Evolutionary conservation across 306 rosid species (phyloP).

Genomic region (Pyrus bretschneideri): DNA sequence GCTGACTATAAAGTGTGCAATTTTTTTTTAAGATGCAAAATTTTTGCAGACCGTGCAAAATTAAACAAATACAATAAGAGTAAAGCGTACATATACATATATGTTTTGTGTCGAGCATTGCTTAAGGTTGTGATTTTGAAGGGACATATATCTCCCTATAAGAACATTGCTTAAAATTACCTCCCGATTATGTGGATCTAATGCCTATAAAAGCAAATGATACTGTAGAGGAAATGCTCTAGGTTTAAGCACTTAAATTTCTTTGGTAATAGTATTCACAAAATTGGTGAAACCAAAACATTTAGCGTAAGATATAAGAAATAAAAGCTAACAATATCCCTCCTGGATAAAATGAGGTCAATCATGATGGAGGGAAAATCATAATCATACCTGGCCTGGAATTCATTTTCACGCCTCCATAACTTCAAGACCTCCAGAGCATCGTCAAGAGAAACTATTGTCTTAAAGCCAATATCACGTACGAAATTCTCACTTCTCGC

Average conservation of each 20-base stretch:
- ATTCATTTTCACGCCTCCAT: constrained; percentile 51
- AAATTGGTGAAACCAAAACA: not conserved
- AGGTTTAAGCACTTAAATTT: not conserved
- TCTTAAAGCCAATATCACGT: constrained; percentile 70
- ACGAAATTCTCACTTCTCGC: constrained; percentile 60
- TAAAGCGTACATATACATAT: too few relatives aligned
- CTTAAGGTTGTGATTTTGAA: too few relatives aligned
- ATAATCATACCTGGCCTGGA: constrained; percentile 62
- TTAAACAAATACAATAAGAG: too few relatives aligned
- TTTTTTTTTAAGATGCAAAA: not conserved
- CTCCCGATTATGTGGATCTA: not conserved
- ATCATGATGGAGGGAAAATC: not conserved
- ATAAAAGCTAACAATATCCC: not conserved
- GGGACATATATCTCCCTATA: not conserved
- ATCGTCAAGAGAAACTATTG: constrained; percentile 59
- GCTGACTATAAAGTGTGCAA: constrained; percentile 1
- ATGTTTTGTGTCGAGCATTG: too few relatives aligned
- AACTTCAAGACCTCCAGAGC: constrained; percentile 47
- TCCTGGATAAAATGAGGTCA: not conserved
- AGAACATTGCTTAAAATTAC: not conserved
- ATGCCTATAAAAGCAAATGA: not conserved
- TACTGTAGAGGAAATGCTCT: not conserved
- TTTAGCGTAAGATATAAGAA: not conserved
- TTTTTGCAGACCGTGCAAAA: too few relatives aligned
- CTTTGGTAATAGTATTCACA: not conserved